Conservation (phyloP, 75 land plant genomes). For the Pinus albicaulis region DNA sequence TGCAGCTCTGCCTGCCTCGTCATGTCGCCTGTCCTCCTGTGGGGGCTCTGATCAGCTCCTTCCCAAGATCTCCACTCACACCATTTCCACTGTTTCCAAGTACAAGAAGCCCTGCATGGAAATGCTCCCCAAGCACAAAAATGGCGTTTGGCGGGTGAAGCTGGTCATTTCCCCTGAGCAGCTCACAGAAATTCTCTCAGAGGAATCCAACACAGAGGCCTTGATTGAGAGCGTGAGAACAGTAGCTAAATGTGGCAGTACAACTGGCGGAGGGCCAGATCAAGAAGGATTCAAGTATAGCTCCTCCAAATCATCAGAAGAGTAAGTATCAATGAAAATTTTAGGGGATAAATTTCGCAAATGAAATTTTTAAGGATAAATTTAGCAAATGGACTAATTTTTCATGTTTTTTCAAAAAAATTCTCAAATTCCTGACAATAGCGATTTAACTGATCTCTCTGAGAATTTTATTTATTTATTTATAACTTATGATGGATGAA, state of each 20-base stretch:
- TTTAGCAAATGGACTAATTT: no score
- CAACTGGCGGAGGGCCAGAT: neutral
- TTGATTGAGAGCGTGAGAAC: conserved; percentile 59
- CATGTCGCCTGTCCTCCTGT: conserved; percentile 2
- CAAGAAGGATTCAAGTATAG: neutral
- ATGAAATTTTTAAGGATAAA: no score
- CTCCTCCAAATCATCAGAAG: neutral
- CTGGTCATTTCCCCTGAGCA: conserved; percentile 48
- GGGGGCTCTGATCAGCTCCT: conserved; percentile 13
- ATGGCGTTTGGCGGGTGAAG: conserved; percentile 60
- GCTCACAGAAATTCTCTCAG: conserved; percentile 40
- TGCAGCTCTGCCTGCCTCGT: neutral
- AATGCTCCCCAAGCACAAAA: conserved; percentile 14
- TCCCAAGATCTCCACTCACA: conserved; percentile 36
- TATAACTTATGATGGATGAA: neutral
- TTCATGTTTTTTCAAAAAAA: no score
- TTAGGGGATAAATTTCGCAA: no score
- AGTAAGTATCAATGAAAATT: neutral
- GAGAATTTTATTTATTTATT: neutral
- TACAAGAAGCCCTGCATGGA: conserved; percentile 34
- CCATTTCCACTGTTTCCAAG: conserved; percentile 10
- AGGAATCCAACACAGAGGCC: conserved; percentile 44
- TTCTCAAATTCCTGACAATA: no score
- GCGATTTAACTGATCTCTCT: no score
- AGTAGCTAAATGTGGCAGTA: conserved; percentile 43